phyloP scores from a whole-genome alignment of 805 yeast genomes.

The Candida loeiensis region DNA sequence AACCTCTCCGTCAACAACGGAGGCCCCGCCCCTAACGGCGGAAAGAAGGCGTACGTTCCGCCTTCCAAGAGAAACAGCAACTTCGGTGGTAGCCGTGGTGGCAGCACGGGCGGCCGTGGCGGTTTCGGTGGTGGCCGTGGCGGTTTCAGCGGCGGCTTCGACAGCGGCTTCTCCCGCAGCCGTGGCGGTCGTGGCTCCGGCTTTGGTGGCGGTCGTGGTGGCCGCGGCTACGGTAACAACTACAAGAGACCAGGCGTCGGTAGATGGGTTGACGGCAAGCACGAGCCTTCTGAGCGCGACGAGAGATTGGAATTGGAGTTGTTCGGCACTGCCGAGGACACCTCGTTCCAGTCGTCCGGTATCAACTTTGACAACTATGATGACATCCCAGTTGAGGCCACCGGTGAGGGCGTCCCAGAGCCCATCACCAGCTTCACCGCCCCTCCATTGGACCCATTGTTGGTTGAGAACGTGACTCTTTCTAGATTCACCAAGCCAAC shows the following conservation, averaged over 20 bases:
- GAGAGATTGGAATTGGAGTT: slow-evolving; percentile 70
- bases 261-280: slow-evolving; percentile 81
- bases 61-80: slow-evolving; percentile 35
- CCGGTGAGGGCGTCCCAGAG: slow-evolving; percentile 93
- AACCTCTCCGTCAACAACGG: slow-evolving; percentile 45
- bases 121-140: slow-evolving; percentile 20
- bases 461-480: slow-evolving; percentile 79
- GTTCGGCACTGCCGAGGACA: slow-evolving; percentile 77
- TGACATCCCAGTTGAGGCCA: slow-evolving; percentile 97
- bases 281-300: slow-evolving; percentile 74
- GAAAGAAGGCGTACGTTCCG: slow-evolving; percentile 25
- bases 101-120: slow-evolving; percentile 21
- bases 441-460: slow-evolving; percentile 85
- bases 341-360: slow-evolving; percentile 85
- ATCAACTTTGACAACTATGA: slow-evolving; percentile 98
- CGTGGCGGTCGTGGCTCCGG: slow-evolving; percentile 14
- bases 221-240: slow-evolving; percentile 22
- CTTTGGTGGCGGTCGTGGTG: slow-evolving; percentile 20
- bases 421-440: slow-evolving; percentile 82
- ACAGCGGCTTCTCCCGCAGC: slow-evolving; percentile 28
- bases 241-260: slow-evolving; percentile 61
- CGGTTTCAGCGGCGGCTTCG: slow-evolving; percentile 23
- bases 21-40: slow-evolving; percentile 20
- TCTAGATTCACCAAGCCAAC: slow-evolving; percentile 96
- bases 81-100: slow-evolving; percentile 27